Percentiles rank a stretch among this genome's conserved stretches.
Conservation (phyloP, 2,329 filamentous ascomycete species). For the Tothia fuscella region DNA sequence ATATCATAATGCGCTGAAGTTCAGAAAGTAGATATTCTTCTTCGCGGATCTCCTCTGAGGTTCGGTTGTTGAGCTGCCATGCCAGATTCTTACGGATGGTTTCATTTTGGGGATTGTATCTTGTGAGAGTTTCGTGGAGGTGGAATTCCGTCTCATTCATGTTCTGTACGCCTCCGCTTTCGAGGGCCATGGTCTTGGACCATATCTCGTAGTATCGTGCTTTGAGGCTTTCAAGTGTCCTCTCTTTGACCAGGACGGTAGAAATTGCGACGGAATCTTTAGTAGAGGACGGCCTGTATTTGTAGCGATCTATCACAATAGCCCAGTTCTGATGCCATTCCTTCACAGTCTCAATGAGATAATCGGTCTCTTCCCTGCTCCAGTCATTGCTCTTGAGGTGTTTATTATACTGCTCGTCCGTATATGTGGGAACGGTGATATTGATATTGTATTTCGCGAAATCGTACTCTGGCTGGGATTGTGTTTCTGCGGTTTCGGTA, state of each 20-base stretch:
- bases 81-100: slow-evolving; percentile 74
- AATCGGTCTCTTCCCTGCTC: slow-evolving; percentile 90
- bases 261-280: slow-evolving; percentile 15
- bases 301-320: slow-evolving; percentile 85
- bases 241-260: too few species aligned
- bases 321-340: slow-evolving; percentile 86
- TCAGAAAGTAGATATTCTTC: slow-evolving; percentile 84
- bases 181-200: slow-evolving; percentile 29
- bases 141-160: slow-evolving; percentile 82
- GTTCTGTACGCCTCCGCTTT: slow-evolving; percentile 24
- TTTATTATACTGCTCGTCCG: slow-evolving; percentile 71
- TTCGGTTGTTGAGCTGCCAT: slow-evolving; percentile 63
- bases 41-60: slow-evolving; percentile 79
- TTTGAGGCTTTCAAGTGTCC: slow-evolving; percentile 85
- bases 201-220: slow-evolving; percentile 80
- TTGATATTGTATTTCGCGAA: slow-evolving; percentile 86
- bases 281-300: slow-evolving; percentile 26
- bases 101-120: slow-evolving; percentile 75
- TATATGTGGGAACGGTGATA: slow-evolving; percentile 68
- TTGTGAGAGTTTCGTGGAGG: slow-evolving; percentile 71
- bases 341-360: slow-evolving; percentile 61
- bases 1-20: slow-evolving; percentile 79
- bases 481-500: slow-evolving; percentile 16
- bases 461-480: slow-evolving; percentile 36
- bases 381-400: slow-evolving; percentile 66